These are phyloP conservation scores for Neurospora terricola DNA, from an alignment of 495 filamentous ascomycete genomes.

Conservation along the genomic window DNA sequence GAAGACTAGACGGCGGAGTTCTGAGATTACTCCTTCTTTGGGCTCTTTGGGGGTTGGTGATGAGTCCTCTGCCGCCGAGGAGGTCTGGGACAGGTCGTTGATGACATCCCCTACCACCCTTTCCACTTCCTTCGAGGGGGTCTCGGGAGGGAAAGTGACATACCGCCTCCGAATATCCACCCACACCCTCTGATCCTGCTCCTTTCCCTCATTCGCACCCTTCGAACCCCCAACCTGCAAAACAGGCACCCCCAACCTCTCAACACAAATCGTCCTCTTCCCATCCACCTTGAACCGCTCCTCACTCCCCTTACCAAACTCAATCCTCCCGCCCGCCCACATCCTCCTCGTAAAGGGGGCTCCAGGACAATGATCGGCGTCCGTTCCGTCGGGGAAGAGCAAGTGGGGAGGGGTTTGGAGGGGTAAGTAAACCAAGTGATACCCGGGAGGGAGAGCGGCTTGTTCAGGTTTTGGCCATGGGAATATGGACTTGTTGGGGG, in stretches of 20 bases:
- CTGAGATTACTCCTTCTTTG: neutral
- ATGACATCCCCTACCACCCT: neutral
- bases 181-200: constrained; percentile 28
- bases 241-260: constrained; percentile 45
- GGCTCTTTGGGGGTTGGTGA: no score
- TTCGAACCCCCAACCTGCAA: constrained; percentile 33
- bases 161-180: constrained; percentile 32
- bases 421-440: constrained; percentile 69
- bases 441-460: constrained; percentile 39
- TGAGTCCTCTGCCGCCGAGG: no score
- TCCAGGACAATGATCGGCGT: constrained; percentile 57
- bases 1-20: neutral
- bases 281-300: constrained; percentile 35
- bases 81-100: no score
- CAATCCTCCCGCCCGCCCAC: constrained; percentile 65
- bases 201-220: neutral
- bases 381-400: constrained; percentile 62
- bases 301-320: constrained; percentile 13
- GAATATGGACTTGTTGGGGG: neutral
- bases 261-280: constrained; percentile 46
- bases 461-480: constrained; percentile 15
- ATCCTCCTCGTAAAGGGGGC: constrained; percentile 56
- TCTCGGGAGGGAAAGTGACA: neutral
- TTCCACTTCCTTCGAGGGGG: neutral
- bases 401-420: constrained; percentile 41